phyloP scores from a whole-genome alignment of 164 flowering plant genomes.

The Warburgia ugandensis region DNA sequence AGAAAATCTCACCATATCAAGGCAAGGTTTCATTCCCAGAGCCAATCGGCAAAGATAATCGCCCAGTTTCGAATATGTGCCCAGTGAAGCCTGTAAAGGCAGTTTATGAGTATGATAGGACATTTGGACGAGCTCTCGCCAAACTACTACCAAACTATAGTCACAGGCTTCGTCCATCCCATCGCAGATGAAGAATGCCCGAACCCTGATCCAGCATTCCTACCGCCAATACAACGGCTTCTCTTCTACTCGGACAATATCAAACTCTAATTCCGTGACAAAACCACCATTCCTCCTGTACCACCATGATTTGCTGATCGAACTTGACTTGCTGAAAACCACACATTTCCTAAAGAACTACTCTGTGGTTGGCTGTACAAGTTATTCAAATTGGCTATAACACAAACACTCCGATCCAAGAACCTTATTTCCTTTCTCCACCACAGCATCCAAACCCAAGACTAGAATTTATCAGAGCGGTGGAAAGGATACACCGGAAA shows the following conservation, averaged over 20 bases:
- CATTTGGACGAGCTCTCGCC: too few relatives aligned
- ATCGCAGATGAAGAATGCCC: slow-evolving; percentile 65
- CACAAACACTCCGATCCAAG: slow-evolving; percentile 17
- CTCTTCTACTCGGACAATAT: slow-evolving; percentile 32
- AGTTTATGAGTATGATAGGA: too few relatives aligned
- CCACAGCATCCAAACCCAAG: slow-evolving; percentile 45
- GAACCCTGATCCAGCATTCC: slow-evolving; percentile 51
- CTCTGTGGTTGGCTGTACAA: slow-evolving; percentile 61
- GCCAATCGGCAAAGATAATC: too few relatives aligned
- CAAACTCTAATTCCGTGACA: slow-evolving; percentile 53
- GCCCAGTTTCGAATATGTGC: too few relatives aligned
- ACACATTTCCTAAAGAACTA: slow-evolving; percentile 9
- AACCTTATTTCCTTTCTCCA: slow-evolving; percentile 11
- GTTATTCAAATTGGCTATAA: slow-evolving; percentile 88
- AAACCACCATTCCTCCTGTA: slow-evolving; percentile 85
- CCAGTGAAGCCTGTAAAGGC: too few relatives aligned
- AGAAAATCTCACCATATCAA: too few relatives aligned
- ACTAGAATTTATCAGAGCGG: slow-evolving; percentile 3
- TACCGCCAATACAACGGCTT: slow-evolving; percentile 45
- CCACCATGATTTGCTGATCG: slow-evolving; percentile 31
- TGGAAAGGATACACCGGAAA: too few relatives aligned
- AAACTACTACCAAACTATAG: slow-evolving; percentile 34
- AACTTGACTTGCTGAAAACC: slow-evolving; percentile 13
- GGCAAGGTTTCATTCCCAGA: too few relatives aligned
- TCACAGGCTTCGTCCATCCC: slow-evolving; percentile 85